Percentiles rank a stretch among this genome's conserved stretches.
These are phyloP conservation scores for Thermochaetoides dissita DNA, from an alignment of 2,329 filamentous ascomycete species.

Conservation along the genomic window DNA sequence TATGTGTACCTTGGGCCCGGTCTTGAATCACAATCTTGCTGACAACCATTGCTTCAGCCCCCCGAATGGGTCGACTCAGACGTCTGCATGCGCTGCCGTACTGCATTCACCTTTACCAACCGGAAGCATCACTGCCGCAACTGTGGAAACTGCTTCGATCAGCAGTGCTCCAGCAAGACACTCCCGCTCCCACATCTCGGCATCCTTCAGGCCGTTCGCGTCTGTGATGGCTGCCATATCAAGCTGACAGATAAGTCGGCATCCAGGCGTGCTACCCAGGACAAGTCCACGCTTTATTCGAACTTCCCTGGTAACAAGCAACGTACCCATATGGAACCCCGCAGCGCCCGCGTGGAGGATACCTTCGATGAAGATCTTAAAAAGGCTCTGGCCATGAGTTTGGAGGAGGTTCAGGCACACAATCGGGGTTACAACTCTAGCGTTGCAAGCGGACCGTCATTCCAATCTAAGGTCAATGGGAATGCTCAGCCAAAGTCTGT, in stretches of 20 bases:
- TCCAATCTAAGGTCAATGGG: constrained; percentile 23
- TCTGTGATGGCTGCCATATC: constrained; percentile 89
- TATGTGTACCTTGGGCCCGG: constrained; percentile 32
- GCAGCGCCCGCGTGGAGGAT: constrained; percentile 75
- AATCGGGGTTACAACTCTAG: constrained; percentile 59
- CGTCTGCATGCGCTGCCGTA: constrained; percentile 95
- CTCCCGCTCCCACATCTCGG: constrained; percentile 83
- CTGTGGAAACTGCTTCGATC: constrained; percentile 94
- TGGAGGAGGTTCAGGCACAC: constrained; percentile 77
- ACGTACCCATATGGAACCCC: constrained; percentile 58
- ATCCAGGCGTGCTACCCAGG: constrained; percentile 28
- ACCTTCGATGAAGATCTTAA: constrained; percentile 92
- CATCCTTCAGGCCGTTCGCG: constrained; percentile 78
- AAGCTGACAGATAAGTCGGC: constrained; percentile 70
- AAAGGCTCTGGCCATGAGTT: constrained; percentile 85
- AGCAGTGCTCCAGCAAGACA: constrained; percentile 81
- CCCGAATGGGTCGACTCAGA: constrained; percentile 97
- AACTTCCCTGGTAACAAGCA: too few species aligned
- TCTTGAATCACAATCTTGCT: neutral
- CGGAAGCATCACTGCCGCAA: constrained; percentile 97
- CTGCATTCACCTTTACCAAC: constrained; percentile 92
- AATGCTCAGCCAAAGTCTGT: constrained; percentile 30
- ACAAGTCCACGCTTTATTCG: constrained; percentile 51
- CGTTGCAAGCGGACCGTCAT: constrained; percentile 22
- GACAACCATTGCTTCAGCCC: constrained; percentile 38